Evolutionary conservation across 176 grass and related monocot genomes (phyloP), one percentile per base, ranked within the genome.

Genomic region (Elymus sibiricus): DNA sequence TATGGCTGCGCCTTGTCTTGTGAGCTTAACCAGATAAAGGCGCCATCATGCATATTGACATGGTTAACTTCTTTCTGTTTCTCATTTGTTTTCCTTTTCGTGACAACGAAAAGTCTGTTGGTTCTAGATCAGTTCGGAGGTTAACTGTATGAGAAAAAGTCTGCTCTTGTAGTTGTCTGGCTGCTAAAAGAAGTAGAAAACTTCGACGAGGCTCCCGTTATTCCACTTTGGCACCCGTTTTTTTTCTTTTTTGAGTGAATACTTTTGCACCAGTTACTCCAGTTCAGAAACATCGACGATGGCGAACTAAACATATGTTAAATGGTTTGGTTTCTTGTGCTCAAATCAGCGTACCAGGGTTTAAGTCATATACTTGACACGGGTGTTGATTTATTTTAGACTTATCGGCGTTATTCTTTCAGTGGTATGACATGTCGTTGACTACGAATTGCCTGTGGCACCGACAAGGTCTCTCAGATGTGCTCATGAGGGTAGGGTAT

Each of bases 11-110:
- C 78, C 10, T 4, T 74, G 40, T 53, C 58, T 35, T 56, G 85
- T 87, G 85, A 82, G 59, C 32, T 76, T 58, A 74, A 82, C 61
- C 60, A 68, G 25, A 26, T 69, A 40, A 76, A 34, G 34, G 5
- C 26, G 66, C 11, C 70, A 34, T n/a, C 73, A 38, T 53, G 49
- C 49, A 53, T 25, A 39, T 15, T 21, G 64, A 34, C 29, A 60
- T 60, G 49, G n/a, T 60, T 31, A 15, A 10, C 13, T 60, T 27
- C 15, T n/a, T 42, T 70, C 11, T 43, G 21, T 31, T 40, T 42
- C 68, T 43, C 2, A 0, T 38, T 77, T 65, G 4, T 44, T 76
- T 13, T 4, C 26, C 55, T 58, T 66, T 65, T 21, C 61, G 15
- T 84, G 82, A 84, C 15, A 29, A 11, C 2, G 70, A 64, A 8